Conservation (phyloP, 768 basidiomycete species). For the Boletus pseudo-olivaceus region DNA sequence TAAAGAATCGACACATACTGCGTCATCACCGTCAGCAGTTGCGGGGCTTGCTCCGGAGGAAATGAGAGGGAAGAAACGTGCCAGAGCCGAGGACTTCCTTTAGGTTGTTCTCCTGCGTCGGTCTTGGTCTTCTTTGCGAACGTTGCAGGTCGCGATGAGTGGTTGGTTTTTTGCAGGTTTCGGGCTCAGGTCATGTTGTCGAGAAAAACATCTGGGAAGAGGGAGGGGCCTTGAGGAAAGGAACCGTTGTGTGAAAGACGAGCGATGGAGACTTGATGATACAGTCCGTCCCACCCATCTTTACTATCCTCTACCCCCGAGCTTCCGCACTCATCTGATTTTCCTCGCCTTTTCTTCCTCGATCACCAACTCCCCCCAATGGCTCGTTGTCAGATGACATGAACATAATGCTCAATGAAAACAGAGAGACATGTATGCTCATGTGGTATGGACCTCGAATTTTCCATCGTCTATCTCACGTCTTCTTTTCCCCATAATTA, state of each 20-base stretch:
- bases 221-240: neutral
- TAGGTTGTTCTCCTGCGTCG: conserved; percentile 33
- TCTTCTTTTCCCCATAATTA: conserved; percentile 12
- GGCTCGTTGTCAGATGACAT: conserved; percentile 9
- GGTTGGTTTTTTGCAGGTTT: conserved; percentile 31
- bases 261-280: conserved; percentile 32
- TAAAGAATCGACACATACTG: conserved; percentile 36
- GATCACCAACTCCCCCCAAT: conserved; percentile 13
- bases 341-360: conserved; percentile 10
- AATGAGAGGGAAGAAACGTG: conserved; percentile 76
- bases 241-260: conserved; percentile 1
- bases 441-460: conserved; percentile 28
- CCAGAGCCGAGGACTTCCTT: conserved; percentile 83
- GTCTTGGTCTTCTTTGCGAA: conserved; percentile 29
- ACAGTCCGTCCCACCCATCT: conserved; percentile 37
- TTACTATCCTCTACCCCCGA: conserved; percentile 21
- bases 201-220: conserved; percentile 7
- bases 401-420: conserved; percentile 9
- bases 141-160: conserved; percentile 29
- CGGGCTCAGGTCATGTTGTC: conserved; percentile 18
- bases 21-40: conserved; percentile 21
- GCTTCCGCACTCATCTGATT: conserved; percentile 27
- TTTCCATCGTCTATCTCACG: conserved; percentile 21
- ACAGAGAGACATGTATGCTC: conserved; percentile 12
- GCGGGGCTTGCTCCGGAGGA: conserved; percentile 44